Conservation (phyloP, 306 rosid species). For the Cucurbita pepo region DNA sequence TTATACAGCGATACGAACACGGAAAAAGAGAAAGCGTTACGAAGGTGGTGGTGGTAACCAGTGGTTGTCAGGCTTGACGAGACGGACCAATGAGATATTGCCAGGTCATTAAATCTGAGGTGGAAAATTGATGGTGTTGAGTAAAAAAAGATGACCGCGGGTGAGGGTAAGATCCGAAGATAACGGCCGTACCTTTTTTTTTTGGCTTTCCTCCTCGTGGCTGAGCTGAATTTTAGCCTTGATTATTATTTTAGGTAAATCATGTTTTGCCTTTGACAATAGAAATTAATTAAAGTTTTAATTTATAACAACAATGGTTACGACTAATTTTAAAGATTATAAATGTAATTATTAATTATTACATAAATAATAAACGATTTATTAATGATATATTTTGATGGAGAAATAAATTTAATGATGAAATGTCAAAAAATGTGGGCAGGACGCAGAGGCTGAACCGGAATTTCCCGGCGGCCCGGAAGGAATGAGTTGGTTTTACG, state of each 20-base stretch:
- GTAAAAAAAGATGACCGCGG: neutral
- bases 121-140: neutral
- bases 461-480: neutral
- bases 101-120: neutral
- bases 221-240: neutral
- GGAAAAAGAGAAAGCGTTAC: neutral
- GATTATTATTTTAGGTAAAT: too few relatives aligned
- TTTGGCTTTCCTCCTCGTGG: neutral
- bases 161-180: neutral
- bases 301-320: too few relatives aligned
- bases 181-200: neutral
- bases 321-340: too few relatives aligned
- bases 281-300: too few relatives aligned
- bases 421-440: neutral
- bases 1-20: neutral
- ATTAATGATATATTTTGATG: neutral
- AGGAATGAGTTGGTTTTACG: neutral
- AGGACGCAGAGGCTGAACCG: neutral
- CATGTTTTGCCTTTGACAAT: too few relatives aligned
- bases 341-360: too few relatives aligned
- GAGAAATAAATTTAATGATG: neutral
- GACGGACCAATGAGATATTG: neutral
- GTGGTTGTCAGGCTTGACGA: neutral
- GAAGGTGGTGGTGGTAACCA: neutral
- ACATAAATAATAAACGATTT: too few relatives aligned